A percentile compares a stretch with the other conserved stretches of the same genome.
These are phyloP conservation scores for Aaosphaeria arxii DNA, from an alignment of 2,329 filamentous ascomycete genomes.

Conservation along the genomic window DNA sequence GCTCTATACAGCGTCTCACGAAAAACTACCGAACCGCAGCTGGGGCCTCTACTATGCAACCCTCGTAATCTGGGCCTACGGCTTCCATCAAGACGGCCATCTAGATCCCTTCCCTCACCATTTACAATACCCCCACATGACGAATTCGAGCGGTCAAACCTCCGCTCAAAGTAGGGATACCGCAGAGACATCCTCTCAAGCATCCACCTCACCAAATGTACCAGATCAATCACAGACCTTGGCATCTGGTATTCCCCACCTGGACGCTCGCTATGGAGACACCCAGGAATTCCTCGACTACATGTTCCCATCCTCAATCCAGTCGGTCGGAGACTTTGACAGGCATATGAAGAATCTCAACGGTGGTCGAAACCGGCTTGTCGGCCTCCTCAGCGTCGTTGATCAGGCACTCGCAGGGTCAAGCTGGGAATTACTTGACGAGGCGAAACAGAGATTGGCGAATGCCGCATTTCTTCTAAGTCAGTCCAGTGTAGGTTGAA, in stretches of 20 bases:
- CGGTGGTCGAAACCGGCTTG: not conserved
- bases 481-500: too few species aligned
- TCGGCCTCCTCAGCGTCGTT: not conserved
- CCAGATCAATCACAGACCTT: not conserved
- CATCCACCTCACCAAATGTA: not conserved
- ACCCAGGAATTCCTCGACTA: not conserved
- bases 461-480: not conserved
- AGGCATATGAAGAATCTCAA: not conserved
- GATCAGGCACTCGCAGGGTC: not conserved
- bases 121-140: not conserved
- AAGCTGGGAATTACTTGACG: not conserved
- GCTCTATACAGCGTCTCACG: not conserved
- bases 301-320: not conserved
- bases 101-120: not conserved
- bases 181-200: not conserved
- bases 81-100: not conserved
- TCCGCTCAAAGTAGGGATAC: not conserved
- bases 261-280: not conserved
- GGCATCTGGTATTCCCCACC: not conserved
- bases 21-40: not conserved
- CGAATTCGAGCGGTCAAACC: not conserved
- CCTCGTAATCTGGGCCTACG: not conserved
- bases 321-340: not conserved
- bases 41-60: not conserved
- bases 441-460: not conserved